Evolutionary conservation across 331 rosid species (phyloP).

Genomic region (Pyracantha coccinea): DNA sequence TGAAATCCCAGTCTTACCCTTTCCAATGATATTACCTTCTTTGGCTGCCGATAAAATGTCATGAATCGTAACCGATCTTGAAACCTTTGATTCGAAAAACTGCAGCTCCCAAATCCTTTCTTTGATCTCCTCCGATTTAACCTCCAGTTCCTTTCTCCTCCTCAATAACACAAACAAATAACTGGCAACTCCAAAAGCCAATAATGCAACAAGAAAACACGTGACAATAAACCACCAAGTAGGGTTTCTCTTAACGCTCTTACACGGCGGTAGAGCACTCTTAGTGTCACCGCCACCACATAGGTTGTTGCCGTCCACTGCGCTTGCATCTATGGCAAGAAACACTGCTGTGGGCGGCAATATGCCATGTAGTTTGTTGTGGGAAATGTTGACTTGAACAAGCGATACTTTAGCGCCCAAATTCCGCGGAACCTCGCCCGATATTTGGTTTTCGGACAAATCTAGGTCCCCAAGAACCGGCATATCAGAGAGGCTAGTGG

Average conservation of each 20-base stretch:
- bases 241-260: slow-evolving; percentile 4
- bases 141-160: slow-evolving; percentile 23
- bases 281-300: slow-evolving; percentile 31
- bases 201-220: slow-evolving; percentile 26
- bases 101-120: slow-evolving; percentile 68
- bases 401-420: slow-evolving; percentile 56
- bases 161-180: slow-evolving; percentile 22
- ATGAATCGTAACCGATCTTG: slow-evolving; percentile 31
- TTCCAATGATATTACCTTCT: slow-evolving; percentile 38
- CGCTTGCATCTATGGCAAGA: slow-evolving; percentile 59
- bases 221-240: slow-evolving; percentile 41
- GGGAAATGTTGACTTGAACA: slow-evolving; percentile 67
- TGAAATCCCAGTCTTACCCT: slow-evolving; percentile 30
- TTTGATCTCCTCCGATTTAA: slow-evolving; percentile 42
- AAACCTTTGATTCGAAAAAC: slow-evolving; percentile 36
- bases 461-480: slow-evolving; percentile 78
- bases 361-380: slow-evolving; percentile 65
- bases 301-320: slow-evolving; percentile 64
- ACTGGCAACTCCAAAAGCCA: slow-evolving; percentile 16
- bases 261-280: slow-evolving; percentile 61
- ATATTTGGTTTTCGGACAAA: slow-evolving; percentile 59
- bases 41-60: slow-evolving; percentile 38
- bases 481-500: slow-evolving; percentile 38
- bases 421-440: slow-evolving; percentile 65
- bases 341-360: slow-evolving; percentile 72